These are phyloP conservation scores for Allantophomopsis cytisporea DNA, from an alignment of 2,329 filamentous ascomycete species.

Conservation along the genomic window DNA sequence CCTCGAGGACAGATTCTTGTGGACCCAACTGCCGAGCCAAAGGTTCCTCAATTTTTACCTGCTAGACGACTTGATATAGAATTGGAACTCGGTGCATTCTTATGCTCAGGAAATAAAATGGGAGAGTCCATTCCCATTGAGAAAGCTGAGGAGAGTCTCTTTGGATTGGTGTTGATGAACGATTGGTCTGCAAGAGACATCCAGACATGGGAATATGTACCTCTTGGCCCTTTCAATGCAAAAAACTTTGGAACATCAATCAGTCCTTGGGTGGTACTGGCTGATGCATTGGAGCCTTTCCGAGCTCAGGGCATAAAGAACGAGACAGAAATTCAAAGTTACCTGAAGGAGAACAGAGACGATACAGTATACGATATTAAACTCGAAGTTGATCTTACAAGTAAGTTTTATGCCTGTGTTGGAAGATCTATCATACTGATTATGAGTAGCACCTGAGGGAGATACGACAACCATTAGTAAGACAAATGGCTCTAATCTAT, in stretches of 20 bases:
- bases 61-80: constrained; percentile 64
- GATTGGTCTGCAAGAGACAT: constrained; percentile 81
- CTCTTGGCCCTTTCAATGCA: constrained; percentile 67
- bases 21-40: constrained; percentile 46
- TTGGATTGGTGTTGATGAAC: constrained; percentile 72
- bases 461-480: constrained; percentile 41
- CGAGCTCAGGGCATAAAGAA: constrained; percentile 38
- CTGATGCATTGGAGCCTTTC: constrained; percentile 63
- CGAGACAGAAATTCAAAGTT: constrained; percentile 40
- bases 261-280: constrained; percentile 65
- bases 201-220: constrained; percentile 75
- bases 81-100: constrained; percentile 65
- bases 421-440: background rate
- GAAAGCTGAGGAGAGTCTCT: constrained; percentile 57
- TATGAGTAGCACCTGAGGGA: constrained; percentile 24
- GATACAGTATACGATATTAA: constrained; percentile 56
- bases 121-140: constrained; percentile 49
- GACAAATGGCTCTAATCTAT: constrained; percentile 50
- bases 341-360: constrained; percentile 45
- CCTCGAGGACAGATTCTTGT: constrained; percentile 63
- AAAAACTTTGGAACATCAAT: constrained; percentile 77
- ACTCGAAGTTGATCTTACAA: constrained; percentile 50
- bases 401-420: constrained; percentile 21
- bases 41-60: constrained; percentile 48
- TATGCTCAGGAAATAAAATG: constrained; percentile 50